Base-by-base conservation (phyloP, 495 filamentous ascomycete species). In the Aspergillus biplanus region DNA sequence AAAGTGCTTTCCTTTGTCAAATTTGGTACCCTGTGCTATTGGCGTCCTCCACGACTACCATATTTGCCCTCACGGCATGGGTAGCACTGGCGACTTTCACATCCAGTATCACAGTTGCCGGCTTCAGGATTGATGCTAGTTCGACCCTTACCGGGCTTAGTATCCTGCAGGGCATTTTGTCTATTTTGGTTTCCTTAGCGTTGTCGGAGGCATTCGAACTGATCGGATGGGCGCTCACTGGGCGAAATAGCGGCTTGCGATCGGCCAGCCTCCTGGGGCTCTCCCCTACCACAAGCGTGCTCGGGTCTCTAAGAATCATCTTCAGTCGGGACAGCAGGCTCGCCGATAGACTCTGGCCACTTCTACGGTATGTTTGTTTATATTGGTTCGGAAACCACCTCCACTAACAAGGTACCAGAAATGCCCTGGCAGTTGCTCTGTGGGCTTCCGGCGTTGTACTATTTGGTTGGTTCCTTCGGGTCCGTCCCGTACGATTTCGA, bases 401-500 rank as follows among this genome's bases (percentile, higher is more conserved):
- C 27, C 9, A 18, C 31, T 55, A 6, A 55, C 33, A 35, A 32
- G 9, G 34, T 1, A 37, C n/a, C 7, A 55, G 52, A 6, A 27
- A 33, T 5, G 52, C 8, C 7, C 33, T 55, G 31, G 33, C 52
- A 15, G 9, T 15, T 34, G 33, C n/a, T 34, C 15, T 37, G 7
- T 55, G 52, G 52, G 31, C 18, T 4, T 55, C 52, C 18, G 52
- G 52, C 1, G 18, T 55, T 33, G 33, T 55, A 33, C 52, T 55
- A 18, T 55, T 55, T 31, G 52, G 52, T 55, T 35, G 6, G 52
- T 55, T 35, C 31, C 7, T n/a, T 32, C 5, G n/a, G 13, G 8
- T 8, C 50, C 4, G 13, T 12, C 15, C 8, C 13, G 6, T 13
- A 34, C 5, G 31, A n/a, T 55, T n/a, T 33, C 33, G 35, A 55